These are phyloP conservation scores for Picea mariana DNA, from an alignment of 83 land plant species.

Conservation along the genomic window DNA sequence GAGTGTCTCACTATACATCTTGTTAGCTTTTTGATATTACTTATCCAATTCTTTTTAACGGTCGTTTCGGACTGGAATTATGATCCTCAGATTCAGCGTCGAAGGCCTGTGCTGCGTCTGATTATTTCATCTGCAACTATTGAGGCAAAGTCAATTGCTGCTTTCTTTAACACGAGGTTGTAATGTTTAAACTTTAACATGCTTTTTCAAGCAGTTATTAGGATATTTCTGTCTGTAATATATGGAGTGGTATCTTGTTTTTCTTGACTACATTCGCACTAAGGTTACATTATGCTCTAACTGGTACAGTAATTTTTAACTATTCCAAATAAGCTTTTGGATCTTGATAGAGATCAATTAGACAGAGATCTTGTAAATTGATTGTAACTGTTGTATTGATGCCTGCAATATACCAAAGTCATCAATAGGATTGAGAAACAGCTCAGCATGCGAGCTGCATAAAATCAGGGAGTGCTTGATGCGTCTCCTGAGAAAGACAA, in stretches of 20 bases:
- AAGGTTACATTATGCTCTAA: neutral
- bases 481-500: too few species aligned
- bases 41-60: constrained; percentile 1
- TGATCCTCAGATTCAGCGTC: constrained; percentile 64
- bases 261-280: too few species aligned
- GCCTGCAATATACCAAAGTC: neutral
- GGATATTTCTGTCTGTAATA: neutral
- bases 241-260: neutral
- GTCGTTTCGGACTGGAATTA: neutral
- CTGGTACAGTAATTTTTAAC: neutral
- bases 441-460: neutral
- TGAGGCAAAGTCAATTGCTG: constrained; percentile 76
- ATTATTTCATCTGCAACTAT: constrained; percentile 93
- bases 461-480: too few species aligned
- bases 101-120: constrained; percentile 81
- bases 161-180: constrained; percentile 68
- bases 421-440: neutral
- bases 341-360: neutral
- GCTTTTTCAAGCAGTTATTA: neutral
- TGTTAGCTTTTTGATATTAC: neutral
- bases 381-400: neutral
- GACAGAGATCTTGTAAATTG: neutral
- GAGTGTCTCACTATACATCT: neutral
- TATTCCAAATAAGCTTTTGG: neutral
- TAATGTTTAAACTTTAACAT: neutral